Base-by-base conservation (phyloP, 139 green algal genomes). In the Micractinium sp. region DNA sequence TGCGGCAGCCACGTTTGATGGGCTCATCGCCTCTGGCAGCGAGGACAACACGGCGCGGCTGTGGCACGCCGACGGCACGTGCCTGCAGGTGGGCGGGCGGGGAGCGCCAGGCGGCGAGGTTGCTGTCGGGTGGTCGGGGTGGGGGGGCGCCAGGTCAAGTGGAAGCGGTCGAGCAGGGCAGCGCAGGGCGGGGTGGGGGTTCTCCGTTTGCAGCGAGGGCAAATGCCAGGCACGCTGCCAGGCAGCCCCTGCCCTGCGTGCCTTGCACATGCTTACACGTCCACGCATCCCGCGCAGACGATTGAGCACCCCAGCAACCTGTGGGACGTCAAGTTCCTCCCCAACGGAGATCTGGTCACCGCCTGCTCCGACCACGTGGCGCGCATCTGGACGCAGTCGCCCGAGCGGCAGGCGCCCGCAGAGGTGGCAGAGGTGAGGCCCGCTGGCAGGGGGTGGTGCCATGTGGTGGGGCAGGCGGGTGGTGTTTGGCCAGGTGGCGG, bases 41-140 rank as follows among this genome's bases (percentile, higher is more conserved):
- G 97, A 99, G 92, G 97, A 99, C 94, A 96, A 96, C 91, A 98
- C 95, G 0, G 92, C 92, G 12, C 86, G 93, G 25, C 22, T 99
- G 0, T 99, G 96, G 96, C 71, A 85, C 9, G 85, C 93, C 20
- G 93, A 93, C 86, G 97, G 97, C 22, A 80, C 90, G 53, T 97
- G 95, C 92, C 36, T 96, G 85, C 92, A 96, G 85, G 81, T 88
- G 69, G 31, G 63, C 19, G 9, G 39, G 12, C 1, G 61, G 56
- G 63, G 36, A 27, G 25, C 2, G 25, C 60, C 7, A 15, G 31
- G 27, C 71, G 14, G 25, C 3, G 66, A 29, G 23, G 23, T 27
- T 19, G 66, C 66, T 73, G 66, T n/a, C n/a, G 66, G 25, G 25
- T 5, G 7, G 66, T 73, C 23, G 5, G 47, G 47, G 47, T 9